phyloP scores from a whole-genome alignment of 345 rosid species.

The Cochlearia excelsa region DNA sequence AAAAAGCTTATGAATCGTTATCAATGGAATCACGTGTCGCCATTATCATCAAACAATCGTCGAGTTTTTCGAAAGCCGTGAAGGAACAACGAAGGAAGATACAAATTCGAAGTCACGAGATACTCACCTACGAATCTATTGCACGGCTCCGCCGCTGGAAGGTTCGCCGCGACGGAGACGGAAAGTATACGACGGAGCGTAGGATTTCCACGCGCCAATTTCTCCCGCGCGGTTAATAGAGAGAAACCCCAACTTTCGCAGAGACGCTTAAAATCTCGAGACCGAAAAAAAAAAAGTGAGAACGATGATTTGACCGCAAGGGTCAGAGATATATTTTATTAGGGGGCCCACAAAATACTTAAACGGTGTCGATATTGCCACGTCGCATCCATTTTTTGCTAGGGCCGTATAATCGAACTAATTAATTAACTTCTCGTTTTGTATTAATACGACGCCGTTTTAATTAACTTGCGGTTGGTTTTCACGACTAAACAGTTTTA shows the following conservation, averaged over 20 bases:
- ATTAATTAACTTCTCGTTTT: too few relatives aligned
- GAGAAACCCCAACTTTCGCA: slow-evolving; percentile 8
- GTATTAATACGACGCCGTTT: too few relatives aligned
- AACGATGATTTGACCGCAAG: slow-evolving; percentile 2
- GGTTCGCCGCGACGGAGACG: background rate
- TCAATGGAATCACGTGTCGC: background rate
- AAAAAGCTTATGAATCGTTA: background rate
- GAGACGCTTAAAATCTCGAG: slow-evolving; percentile 7
- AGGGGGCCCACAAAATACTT: slow-evolving; percentile 10
- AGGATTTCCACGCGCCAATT: slow-evolving; percentile 9
- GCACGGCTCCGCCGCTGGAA: slow-evolving; percentile 4
- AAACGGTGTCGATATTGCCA: slow-evolving; percentile 12
- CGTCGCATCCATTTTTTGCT: slow-evolving; percentile 7
- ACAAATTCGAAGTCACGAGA: slow-evolving; percentile 6
- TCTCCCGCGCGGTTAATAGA: slow-evolving; percentile 18
- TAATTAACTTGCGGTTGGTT: too few relatives aligned
- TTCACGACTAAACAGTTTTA: too few relatives aligned
- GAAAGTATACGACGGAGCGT: background rate
- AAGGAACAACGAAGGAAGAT: background rate
- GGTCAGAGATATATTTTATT: background rate
- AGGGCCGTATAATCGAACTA: too few relatives aligned
- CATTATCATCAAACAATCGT: slow-evolving; percentile 6
- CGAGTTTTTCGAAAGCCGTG: background rate
- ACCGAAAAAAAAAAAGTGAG: background rate
- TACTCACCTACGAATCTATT: slow-evolving; percentile 14